phyloP scores from a whole-genome alignment of 768 basidiomycete species.

The Hygrophorus pudorinus region DNA sequence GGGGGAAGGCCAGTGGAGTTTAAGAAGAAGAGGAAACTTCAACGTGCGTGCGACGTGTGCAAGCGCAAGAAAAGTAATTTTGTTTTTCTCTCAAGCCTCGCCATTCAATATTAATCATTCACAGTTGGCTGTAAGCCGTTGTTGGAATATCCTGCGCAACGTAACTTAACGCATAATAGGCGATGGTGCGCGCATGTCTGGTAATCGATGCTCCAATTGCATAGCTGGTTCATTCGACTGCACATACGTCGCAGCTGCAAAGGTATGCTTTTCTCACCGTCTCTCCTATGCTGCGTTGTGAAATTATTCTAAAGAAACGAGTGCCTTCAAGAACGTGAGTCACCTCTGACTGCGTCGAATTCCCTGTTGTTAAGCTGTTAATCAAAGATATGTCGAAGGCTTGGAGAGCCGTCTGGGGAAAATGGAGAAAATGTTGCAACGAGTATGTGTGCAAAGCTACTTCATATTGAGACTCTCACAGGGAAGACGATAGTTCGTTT shows the following conservation, averaged over 20 bases:
- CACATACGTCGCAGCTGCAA: conserved; percentile 57
- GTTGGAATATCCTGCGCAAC: not conserved
- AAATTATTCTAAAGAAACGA: not conserved
- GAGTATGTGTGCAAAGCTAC: not conserved
- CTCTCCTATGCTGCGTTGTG: not conserved
- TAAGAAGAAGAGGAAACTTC: conserved; percentile 46
- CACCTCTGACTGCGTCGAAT: not conserved
- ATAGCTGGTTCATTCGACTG: conserved; percentile 47
- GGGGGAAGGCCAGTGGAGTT: not conserved
- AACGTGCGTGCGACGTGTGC: conserved; percentile 68
- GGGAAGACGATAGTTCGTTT: not conserved
- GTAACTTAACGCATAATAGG: conserved; percentile 1
- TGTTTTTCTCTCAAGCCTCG: not conserved
- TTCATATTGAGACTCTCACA: not conserved
- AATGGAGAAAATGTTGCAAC: conserved; percentile 3
- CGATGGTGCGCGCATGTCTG: conserved; percentile 36
- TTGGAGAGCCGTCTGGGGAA: conserved; percentile 3
- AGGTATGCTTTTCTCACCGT: conserved; percentile 31
- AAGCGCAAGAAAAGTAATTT: conserved; percentile 59
- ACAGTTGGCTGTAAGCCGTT: conserved; percentile 33
- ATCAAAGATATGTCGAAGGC: conserved; percentile 1
- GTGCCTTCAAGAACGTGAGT: not conserved
- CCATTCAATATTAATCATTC: not conserved
- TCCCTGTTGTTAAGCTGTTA: not conserved
- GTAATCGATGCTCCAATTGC: conserved; percentile 56